Conservation (phyloP, 2,329 filamentous ascomycete species). For the Diplodia seriata region DNA sequence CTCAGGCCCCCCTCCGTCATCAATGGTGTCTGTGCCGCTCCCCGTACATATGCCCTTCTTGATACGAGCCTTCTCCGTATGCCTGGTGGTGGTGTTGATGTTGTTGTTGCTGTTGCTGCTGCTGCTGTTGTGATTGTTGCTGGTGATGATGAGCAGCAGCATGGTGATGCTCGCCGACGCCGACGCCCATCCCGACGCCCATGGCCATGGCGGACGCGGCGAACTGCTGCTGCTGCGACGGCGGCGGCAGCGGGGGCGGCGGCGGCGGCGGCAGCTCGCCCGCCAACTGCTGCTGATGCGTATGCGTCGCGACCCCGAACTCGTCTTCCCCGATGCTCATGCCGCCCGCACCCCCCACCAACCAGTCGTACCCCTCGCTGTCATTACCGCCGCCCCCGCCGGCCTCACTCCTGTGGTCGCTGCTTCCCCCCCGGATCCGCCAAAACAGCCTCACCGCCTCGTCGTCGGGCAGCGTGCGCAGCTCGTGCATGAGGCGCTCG, state of each 20-base stretch:
- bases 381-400: neutral
- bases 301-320: neutral
- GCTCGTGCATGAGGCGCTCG: slow-evolving; percentile 12
- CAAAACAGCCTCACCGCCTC: slow-evolving; percentile 1
- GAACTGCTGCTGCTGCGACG: too few relatives aligned
- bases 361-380: neutral
- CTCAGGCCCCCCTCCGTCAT: neutral
- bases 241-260: neutral
- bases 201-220: neutral
- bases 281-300: neutral
- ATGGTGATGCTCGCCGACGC: neutral
- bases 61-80: neutral
- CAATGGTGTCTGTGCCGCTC: neutral
- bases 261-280: neutral
- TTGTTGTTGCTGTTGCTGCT: neutral
- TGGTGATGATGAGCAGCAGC: neutral
- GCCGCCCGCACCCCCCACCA: neutral
- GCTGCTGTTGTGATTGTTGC: neutral
- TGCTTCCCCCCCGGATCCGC: neutral
- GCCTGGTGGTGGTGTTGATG: neutral
- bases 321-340: neutral
- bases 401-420: neutral
- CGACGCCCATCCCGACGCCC: too few relatives aligned
- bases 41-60: neutral
- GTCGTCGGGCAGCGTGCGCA: slow-evolving; percentile 22